phyloP scores from a whole-genome alignment of 73 alveolate genomes.

The Symbiodinium natans region DNA sequence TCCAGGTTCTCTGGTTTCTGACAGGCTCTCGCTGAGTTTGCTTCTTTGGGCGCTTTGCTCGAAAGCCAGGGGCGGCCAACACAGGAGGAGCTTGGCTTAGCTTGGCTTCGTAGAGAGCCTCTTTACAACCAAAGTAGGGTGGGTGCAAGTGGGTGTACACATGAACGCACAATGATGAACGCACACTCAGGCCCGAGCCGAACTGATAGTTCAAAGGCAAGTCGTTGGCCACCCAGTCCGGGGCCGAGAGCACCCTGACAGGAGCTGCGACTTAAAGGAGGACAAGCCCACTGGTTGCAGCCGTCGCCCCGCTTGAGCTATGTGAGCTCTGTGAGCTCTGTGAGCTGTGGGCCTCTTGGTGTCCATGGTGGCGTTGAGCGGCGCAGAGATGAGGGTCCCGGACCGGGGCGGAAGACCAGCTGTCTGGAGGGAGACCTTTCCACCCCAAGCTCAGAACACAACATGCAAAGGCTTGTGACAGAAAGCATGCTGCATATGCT shows the following conservation, averaged over 20 bases:
- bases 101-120: not conserved
- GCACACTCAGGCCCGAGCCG: not conserved
- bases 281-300: no score
- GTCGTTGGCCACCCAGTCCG: conserved; percentile 82
- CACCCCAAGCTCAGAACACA: no score
- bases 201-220: conserved; percentile 49
- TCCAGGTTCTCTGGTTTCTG: not conserved
- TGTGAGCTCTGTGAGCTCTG: no score
- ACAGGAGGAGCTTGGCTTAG: not conserved
- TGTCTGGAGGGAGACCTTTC: conserved; percentile 31
- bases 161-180: not conserved
- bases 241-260: conserved; percentile 69
- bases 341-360: conserved; percentile 66
- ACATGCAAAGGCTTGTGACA: no score
- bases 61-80: not conserved
- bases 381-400: conserved; percentile 46
- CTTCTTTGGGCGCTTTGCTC: not conserved
- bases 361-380: conserved; percentile 80
- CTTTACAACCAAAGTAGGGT: no score
- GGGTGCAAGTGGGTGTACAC: no score
- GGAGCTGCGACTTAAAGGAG: no score
- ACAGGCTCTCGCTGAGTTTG: not conserved
- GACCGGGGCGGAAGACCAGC: conserved; percentile 64
- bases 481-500: no score
- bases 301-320: no score